These are phyloP conservation scores for Priceomyces medius DNA, from an alignment of 805 yeast genomes.

Conservation along the genomic window DNA sequence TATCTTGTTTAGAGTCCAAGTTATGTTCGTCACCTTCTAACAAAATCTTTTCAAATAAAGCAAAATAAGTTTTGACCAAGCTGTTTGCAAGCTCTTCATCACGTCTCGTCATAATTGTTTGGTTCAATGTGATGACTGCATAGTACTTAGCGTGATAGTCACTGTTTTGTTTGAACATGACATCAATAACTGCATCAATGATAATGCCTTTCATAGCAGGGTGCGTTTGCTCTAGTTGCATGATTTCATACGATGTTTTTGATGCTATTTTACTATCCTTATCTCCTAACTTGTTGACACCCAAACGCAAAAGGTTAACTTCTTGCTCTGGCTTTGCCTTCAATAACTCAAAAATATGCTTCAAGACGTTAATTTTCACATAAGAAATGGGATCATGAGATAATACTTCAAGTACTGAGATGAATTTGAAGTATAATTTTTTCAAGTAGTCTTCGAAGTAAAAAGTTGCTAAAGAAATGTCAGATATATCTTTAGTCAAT, in stretches of 20 bases:
- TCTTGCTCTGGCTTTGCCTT: slow-evolving; percentile 95
- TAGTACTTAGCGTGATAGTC: slow-evolving; percentile 90
- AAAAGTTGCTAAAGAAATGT: slow-evolving; percentile 62
- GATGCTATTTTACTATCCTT: slow-evolving; percentile 87
- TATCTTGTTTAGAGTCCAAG: slow-evolving; percentile 34
- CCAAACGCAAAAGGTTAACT: slow-evolving; percentile 80
- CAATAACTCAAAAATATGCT: slow-evolving; percentile 76
- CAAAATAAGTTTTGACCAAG: slow-evolving; percentile 80
- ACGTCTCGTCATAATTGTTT: slow-evolving; percentile 77
- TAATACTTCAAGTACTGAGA: slow-evolving; percentile 73
- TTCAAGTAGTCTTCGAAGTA: slow-evolving; percentile 91
- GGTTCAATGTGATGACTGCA: slow-evolving; percentile 84
- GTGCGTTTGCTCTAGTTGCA: slow-evolving; percentile 83
- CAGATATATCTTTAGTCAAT: slow-evolving; percentile 41
- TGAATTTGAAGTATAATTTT: slow-evolving; percentile 67
- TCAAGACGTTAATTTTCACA: slow-evolving; percentile 74
- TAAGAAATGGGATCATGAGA: slow-evolving; percentile 91
- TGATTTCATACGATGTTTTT: slow-evolving; percentile 75
- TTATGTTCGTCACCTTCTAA: slow-evolving; percentile 57
- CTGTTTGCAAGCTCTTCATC: slow-evolving; percentile 82
- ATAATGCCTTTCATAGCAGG: slow-evolving; percentile 92
- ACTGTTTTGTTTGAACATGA: slow-evolving; percentile 63
- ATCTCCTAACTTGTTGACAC: slow-evolving; percentile 94
- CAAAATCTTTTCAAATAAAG: slow-evolving; percentile 79
- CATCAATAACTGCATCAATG: slow-evolving; percentile 76